Evolutionary conservation across 306 rosid genomes (phyloP).

Genomic region (Astragalus glycyphyllos): DNA sequence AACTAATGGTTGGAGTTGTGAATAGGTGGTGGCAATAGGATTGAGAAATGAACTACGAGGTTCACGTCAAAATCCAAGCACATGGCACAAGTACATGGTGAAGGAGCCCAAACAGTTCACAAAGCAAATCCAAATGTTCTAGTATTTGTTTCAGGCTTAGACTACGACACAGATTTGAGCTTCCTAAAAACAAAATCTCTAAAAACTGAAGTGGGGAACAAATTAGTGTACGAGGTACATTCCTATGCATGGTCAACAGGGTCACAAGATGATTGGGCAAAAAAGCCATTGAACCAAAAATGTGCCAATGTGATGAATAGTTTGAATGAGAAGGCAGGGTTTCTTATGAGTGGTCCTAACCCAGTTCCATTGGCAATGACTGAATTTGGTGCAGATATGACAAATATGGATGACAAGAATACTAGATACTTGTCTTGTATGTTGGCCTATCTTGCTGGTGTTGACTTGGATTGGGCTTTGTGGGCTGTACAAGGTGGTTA

Average conservation of each 20-base stretch:
- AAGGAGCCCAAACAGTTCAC: conserved; percentile 45
- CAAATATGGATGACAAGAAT: neutral
- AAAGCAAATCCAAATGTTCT: conserved; percentile 41
- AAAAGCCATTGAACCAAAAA: conserved; percentile 36
- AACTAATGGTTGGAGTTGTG: too few species aligned
- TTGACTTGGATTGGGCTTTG: conserved; percentile 52
- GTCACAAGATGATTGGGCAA: neutral
- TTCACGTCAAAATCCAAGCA: conserved; percentile 33
- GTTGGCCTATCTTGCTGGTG: conserved; percentile 29
- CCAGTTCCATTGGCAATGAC: conserved; percentile 39
- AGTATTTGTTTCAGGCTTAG: conserved; percentile 44
- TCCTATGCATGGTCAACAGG: conserved; percentile 46
- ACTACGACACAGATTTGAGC: conserved; percentile 45
- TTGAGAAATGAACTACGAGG: conserved; percentile 53
- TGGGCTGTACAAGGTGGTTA: conserved; percentile 57
- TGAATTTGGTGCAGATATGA: conserved; percentile 48
- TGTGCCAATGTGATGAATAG: conserved; percentile 35
- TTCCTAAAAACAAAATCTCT: conserved; percentile 36
- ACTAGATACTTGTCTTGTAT: conserved; percentile 46
- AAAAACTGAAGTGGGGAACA: neutral
- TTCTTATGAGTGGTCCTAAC: conserved; percentile 29
- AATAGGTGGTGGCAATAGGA: conserved; percentile 49
- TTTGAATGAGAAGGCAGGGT: conserved; percentile 39
- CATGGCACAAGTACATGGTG: too few species aligned
- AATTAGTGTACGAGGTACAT: conserved; percentile 50